Evolutionary conservation across 768 basidiomycete genomes (phyloP).

Genomic region (Clitopilus hobsonii): DNA sequence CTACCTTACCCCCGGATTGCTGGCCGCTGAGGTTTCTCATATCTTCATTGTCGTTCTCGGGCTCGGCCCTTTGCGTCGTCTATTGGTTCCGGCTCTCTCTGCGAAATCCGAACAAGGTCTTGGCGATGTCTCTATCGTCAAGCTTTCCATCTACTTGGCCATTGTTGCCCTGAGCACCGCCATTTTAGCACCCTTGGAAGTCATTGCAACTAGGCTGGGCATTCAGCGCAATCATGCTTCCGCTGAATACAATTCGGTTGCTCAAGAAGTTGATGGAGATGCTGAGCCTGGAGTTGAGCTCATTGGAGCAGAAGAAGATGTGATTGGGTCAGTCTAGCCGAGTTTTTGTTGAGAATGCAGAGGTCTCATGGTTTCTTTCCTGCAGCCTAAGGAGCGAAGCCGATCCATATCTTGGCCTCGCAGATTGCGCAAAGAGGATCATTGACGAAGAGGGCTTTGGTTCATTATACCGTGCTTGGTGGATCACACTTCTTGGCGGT

Average conservation of each 20-base stretch:
- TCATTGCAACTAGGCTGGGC: constrained; percentile 71
- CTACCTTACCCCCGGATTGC: constrained; percentile 72
- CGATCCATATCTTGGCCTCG: constrained; percentile 72
- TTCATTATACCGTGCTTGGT: constrained; percentile 81
- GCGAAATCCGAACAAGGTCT: constrained; percentile 22
- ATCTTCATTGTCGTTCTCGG: constrained; percentile 41
- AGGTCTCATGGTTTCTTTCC: constrained; percentile 6
- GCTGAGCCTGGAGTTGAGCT: constrained; percentile 58
- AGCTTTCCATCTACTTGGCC: constrained; percentile 50
- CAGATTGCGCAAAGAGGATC: constrained; percentile 74
- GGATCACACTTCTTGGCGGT: constrained; percentile 69
- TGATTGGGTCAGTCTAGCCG: constrained; percentile 60
- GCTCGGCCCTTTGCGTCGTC: constrained; percentile 41
- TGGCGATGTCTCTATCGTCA: constrained; percentile 43
- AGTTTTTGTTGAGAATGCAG: constrained; percentile 3
- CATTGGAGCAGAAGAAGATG: constrained; percentile 71
- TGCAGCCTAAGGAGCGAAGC: constrained; percentile 66
- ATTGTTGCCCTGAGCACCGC: constrained; percentile 52
- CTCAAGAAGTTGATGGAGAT: constrained; percentile 70
- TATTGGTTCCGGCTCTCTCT: constrained; percentile 37
- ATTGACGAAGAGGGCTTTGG: constrained; percentile 73
- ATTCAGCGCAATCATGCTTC: constrained; percentile 84
- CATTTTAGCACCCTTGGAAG: constrained; percentile 73
- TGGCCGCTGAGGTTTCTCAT: constrained; percentile 53
- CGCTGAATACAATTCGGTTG: constrained; percentile 67